Evolutionary conservation across 306 rosid species (phyloP), one percentile per base, ranked within the genome.

Genomic region (Begonia fuchsioides): DNA sequence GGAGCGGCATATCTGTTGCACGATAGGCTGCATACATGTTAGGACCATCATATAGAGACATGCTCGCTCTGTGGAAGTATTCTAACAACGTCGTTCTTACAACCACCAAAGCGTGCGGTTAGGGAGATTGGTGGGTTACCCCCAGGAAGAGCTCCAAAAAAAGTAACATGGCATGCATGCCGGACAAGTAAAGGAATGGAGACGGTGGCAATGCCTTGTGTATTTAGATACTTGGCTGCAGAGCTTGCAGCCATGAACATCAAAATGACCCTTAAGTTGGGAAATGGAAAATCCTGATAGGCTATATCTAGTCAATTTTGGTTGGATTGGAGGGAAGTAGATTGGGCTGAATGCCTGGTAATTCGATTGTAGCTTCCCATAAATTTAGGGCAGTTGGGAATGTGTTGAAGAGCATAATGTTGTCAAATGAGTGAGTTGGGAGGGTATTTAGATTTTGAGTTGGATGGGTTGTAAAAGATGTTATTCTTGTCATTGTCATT

Each of bases 191-290:
- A 64, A 65, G 98, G 98, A 55, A 85, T 85, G 94, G 98, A 76
- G 67, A 79, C 82, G 2, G 95, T 90, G 2, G 94, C 98, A 12
- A 85, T 90, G 94, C 98, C 98, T 6, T 90, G 63, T 45, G 84
- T 90, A 32, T 90, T 90, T 49, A 72, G 86, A 74, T 90, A 81
- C 61, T 67, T 85, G 62, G 94, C 95, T 18, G 84, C 98, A 15
- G 98, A 90, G 79, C 67, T 85, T 39, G 98, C 96, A 17, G 77
- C 98, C 10, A 90, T 90, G 98, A 90, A 79, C 77, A 85, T 90
- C 18, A 85, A 79, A 62, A 43, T 85, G 85, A 81, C 83, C 56
- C 93, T 90, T 32, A 70, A 78, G 68, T 45, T 81, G 52, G 73
- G 52, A 50, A 59, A 64, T 61, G 68, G 57, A 47, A 55, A 56